These are phyloP conservation scores for Brasenia schreberi DNA, from an alignment of 164 flowering plant genomes.

Conservation along the genomic window DNA sequence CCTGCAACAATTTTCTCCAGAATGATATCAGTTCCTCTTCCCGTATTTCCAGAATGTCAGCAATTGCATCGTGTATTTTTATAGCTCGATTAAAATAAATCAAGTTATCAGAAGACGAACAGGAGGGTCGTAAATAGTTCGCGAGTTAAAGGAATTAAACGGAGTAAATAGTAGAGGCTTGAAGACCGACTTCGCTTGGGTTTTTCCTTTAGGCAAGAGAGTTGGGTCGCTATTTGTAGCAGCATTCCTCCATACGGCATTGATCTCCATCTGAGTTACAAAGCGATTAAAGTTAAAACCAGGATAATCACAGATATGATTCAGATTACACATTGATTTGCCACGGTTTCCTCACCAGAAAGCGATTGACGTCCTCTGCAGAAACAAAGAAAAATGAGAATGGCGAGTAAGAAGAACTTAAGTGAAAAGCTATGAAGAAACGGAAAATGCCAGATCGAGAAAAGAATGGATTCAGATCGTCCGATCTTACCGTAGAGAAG, in stretches of 20 bases:
- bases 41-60: too few species aligned
- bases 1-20: slow-evolving; percentile 19
- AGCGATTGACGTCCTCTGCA: neutral
- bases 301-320: too few species aligned
- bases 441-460: neutral
- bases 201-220: slow-evolving; percentile 67
- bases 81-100: too few species aligned
- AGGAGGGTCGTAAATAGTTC: too few species aligned
- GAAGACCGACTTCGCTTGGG: slow-evolving; percentile 62
- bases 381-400: neutral
- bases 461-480: neutral
- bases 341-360: neutral
- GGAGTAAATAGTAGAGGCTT: neutral
- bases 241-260: slow-evolving; percentile 79
- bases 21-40: too few species aligned
- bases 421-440: neutral
- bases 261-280: slow-evolving; percentile 49
- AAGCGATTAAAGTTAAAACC: neutral
- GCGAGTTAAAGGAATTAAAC: too few species aligned
- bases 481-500: slow-evolving; percentile 51
- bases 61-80: too few species aligned
- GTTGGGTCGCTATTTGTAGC: slow-evolving; percentile 43
- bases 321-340: neutral
- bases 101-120: too few species aligned
- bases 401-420: neutral